Evolutionary conservation across 2,329 filamentous ascomycete genomes (phyloP).

Genomic region (Colletotrichum godetiae): DNA sequence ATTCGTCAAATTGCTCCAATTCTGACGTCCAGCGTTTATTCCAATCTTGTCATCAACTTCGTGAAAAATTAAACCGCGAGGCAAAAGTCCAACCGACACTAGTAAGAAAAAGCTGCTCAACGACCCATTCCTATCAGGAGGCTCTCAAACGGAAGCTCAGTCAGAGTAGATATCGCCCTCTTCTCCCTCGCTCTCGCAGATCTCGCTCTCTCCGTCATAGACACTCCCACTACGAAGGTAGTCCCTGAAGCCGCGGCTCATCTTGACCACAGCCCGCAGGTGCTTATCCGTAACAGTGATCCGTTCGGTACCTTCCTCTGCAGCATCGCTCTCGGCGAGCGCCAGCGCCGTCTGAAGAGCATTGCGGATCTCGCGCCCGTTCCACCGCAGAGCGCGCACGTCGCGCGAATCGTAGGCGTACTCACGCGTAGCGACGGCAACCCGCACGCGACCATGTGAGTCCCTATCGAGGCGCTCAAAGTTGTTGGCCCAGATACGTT

Average conservation of each 20-base stretch:
- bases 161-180: constrained; percentile 24
- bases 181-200: constrained; percentile 30
- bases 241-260: constrained; percentile 39
- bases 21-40: background rate
- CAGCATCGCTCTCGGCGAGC: constrained; percentile 41
- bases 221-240: constrained; percentile 42
- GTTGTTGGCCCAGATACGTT: constrained; percentile 44
- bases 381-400: constrained; percentile 38
- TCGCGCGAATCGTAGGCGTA: constrained; percentile 39
- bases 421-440: constrained; percentile 38
- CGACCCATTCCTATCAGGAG: background rate
- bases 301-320: constrained; percentile 33
- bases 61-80: background rate
- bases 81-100: background rate
- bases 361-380: constrained; percentile 48
- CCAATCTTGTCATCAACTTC: background rate
- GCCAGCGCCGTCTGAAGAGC: constrained; percentile 48
- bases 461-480: constrained; percentile 43
- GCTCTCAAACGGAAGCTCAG: background rate
- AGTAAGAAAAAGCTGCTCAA: background rate
- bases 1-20: background rate
- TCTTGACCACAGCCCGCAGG: constrained; percentile 38
- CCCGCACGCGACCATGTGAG: constrained; percentile 38
- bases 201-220: constrained; percentile 32
- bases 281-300: constrained; percentile 39